Conservation (phyloP, 164 flowering plant genomes). For the Stephania cephalantha region DNA sequence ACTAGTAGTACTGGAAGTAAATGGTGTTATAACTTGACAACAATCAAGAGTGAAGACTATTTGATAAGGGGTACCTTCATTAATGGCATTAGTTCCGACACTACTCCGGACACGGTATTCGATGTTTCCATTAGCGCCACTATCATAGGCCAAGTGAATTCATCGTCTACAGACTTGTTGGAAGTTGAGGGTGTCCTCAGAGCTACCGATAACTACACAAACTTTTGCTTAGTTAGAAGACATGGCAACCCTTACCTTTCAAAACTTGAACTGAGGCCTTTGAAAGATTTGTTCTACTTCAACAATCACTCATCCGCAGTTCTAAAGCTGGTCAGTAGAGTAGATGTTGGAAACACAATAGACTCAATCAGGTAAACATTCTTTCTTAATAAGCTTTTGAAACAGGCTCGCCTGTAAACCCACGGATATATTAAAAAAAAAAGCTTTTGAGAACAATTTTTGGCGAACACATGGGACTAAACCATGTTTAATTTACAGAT, state of each 20-base stretch:
- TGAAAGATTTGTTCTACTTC: slow-evolving; percentile 23
- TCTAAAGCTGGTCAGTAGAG: slow-evolving; percentile 37
- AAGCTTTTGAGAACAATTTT: not conserved
- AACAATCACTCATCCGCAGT: slow-evolving; percentile 21
- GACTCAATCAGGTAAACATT: slow-evolving; percentile 34
- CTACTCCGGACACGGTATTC: slow-evolving; percentile 16
- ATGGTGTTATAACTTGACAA: slow-evolving; percentile 53
- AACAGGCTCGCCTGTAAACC: too few species aligned
- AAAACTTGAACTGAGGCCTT: slow-evolving; percentile 51
- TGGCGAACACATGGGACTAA: not conserved
- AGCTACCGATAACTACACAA: slow-evolving; percentile 25
- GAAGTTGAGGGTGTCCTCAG: slow-evolving; percentile 42
- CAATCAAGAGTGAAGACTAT: slow-evolving; percentile 31
- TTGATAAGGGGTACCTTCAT: slow-evolving; percentile 51
- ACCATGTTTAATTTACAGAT: slow-evolving; percentile 30
- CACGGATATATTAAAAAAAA: too few species aligned
- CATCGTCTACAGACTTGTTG: slow-evolving; percentile 18
- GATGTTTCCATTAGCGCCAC: slow-evolving; percentile 34
- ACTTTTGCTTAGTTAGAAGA: slow-evolving; percentile 44
- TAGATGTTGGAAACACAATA: slow-evolving; percentile 33
- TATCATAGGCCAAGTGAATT: slow-evolving; percentile 23
- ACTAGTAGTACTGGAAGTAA: slow-evolving; percentile 20
- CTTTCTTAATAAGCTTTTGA: not conserved
- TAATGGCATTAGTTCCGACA: slow-evolving; percentile 13
- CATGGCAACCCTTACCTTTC: slow-evolving; percentile 46